A percentile compares a stretch with the other conserved stretches of the same genome.
Conservation (phyloP, 768 basidiomycete species). For the Suillus subalutaceus region DNA sequence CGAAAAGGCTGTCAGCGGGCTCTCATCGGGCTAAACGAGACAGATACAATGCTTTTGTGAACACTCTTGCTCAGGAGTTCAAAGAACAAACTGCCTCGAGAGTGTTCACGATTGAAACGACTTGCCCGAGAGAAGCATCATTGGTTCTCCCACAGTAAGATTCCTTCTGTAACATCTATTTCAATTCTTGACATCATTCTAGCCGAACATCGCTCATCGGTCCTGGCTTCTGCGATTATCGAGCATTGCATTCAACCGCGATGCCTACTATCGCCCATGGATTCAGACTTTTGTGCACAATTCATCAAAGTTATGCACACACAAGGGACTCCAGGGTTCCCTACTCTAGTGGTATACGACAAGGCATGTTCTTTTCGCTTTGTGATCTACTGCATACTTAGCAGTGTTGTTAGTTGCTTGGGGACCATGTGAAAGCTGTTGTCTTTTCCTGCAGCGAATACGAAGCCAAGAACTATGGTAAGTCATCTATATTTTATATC, state of each 20-base stretch:
- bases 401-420: constrained; percentile 65
- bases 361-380: constrained; percentile 48
- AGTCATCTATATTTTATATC: constrained; percentile 18
- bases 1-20: constrained; percentile 56
- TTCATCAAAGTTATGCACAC: constrained; percentile 88
- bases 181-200: constrained; percentile 2
- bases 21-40: constrained; percentile 66
- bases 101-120: constrained; percentile 75
- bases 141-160: constrained; percentile 75
- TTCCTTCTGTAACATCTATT: constrained; percentile 6
- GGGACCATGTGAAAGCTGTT: constrained; percentile 80
- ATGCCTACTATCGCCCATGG: constrained; percentile 92
- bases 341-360: constrained; percentile 83
- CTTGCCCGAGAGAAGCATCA: constrained; percentile 75
- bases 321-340: constrained; percentile 88
- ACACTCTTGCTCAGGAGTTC: constrained; percentile 65
- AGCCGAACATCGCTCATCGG: constrained; percentile 41
- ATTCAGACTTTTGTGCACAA: constrained; percentile 92
- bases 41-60: constrained; percentile 62
- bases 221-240: constrained; percentile 65
- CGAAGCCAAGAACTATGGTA: constrained; percentile 94
- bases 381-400: constrained; percentile 2
- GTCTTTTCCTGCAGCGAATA: constrained; percentile 95
- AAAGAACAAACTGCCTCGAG: constrained; percentile 77
- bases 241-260: constrained; percentile 95